phyloP scores from a whole-genome alignment of 129 eudicot species.

The Chrysanthemum seticuspe region DNA sequence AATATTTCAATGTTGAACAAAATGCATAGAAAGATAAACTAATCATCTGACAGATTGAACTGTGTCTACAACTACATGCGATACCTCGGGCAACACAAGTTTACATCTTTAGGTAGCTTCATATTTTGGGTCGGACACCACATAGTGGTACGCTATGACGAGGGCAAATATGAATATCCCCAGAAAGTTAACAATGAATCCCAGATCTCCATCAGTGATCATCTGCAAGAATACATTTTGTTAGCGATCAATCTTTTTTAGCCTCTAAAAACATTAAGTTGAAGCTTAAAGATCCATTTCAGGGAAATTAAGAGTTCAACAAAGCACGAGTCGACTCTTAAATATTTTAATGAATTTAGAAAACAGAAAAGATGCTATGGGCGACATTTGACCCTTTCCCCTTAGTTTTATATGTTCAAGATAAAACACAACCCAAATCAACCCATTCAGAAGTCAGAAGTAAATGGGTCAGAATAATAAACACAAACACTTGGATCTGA shows the following conservation, averaged over 20 bases:
- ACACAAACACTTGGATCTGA: no score
- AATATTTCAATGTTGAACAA: not conserved
- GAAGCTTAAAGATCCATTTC: not conserved
- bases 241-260: not conserved
- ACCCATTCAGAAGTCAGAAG: no score
- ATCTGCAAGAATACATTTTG: conserved; percentile 42
- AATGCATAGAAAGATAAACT: not conserved
- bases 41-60: not conserved
- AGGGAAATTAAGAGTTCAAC: not conserved
- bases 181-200: conserved; percentile 68
- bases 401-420: no score
- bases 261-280: not conserved
- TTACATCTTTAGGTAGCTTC: conserved; percentile 36
- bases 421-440: no score
- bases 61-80: conserved; percentile 19
- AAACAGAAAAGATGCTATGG: no score
- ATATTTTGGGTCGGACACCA: conserved; percentile 68
- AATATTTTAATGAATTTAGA: no score
- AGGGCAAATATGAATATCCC: conserved; percentile 53
- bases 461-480: no score
- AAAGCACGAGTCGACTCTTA: not conserved
- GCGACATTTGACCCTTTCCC: no score
- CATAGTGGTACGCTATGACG: conserved; percentile 67
- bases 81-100: not conserved
- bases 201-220: conserved; percentile 65